These are phyloP conservation scores for Lavandula angustifolia DNA, from an alignment of 257 asterid genomes.

Conservation along the genomic window DNA sequence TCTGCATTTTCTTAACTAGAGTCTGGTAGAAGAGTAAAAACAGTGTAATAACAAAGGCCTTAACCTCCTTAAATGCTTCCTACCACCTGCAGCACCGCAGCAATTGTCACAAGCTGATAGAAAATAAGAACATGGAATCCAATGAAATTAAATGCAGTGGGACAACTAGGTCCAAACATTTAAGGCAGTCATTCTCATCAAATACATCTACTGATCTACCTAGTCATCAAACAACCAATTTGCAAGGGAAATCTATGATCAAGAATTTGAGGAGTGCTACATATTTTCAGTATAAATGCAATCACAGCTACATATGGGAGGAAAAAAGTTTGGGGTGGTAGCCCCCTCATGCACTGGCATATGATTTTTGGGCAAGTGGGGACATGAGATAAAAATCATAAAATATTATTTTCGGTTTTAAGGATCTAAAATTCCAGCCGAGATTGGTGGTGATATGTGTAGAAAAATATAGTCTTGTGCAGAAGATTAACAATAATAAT, in stretches of 20 bases:
- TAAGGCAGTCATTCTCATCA: constrained; percentile 24
- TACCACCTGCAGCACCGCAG: constrained; percentile 51
- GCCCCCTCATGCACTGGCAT: constrained; percentile 11
- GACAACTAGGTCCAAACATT: constrained; percentile 24
- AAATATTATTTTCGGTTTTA: constrained; percentile 37
- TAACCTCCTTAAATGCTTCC: constrained; percentile 47
- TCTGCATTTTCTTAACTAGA: constrained; percentile 69
- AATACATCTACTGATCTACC: constrained; percentile 31
- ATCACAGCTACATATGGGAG: constrained; percentile 34
- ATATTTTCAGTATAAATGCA: constrained; percentile 29
- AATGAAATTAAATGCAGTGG: constrained; percentile 53
- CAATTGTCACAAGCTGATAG: constrained; percentile 40
- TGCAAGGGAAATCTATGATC: constrained; percentile 27
- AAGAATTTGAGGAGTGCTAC: constrained; percentile 35
- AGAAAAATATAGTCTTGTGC: constrained; percentile 16
- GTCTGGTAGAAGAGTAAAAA: constrained; percentile 37
- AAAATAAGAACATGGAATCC: constrained; percentile 48
- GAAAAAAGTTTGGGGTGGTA: constrained; percentile 23
- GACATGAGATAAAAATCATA: no score
- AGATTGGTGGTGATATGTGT: constrained; percentile 41
- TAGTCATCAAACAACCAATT: constrained; percentile 18
- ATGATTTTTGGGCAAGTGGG: constrained; percentile 38
- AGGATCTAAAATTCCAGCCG: constrained; percentile 41
- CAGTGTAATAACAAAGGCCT: constrained; percentile 15
- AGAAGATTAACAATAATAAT: not conserved